phyloP scores from a whole-genome alignment of 345 rosid species.

The Populus ilicifolia region DNA sequence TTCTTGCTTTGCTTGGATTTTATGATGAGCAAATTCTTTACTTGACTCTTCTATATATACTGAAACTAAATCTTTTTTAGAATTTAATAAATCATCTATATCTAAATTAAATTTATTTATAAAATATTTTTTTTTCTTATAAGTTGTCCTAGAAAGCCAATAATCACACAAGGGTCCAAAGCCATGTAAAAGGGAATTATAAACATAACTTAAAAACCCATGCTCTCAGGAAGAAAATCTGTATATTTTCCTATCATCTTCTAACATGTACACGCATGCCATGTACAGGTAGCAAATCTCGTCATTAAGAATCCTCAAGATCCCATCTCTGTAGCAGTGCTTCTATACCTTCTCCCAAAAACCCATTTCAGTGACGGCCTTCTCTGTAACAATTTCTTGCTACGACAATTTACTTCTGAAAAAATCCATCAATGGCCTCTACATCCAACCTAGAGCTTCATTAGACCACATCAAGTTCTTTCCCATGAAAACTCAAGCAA shows the following conservation, averaged over 20 bases:
- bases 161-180: background rate
- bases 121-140: no score
- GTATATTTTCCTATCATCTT: background rate
- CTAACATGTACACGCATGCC: background rate
- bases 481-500: background rate
- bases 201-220: background rate
- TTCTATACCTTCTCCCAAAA: background rate
- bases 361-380: constrained; percentile 15
- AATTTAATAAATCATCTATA: no score
- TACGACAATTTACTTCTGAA: constrained; percentile 2
- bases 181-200: background rate
- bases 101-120: no score
- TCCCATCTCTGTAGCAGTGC: background rate
- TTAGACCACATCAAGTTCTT: background rate
- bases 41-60: no score
- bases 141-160: no score
- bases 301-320: no score
- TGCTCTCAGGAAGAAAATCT: background rate
- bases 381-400: constrained; percentile 13
- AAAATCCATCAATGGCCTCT: constrained; percentile 4
- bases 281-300: no score
- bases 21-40: no score
- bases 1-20: no score
- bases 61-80: no score
- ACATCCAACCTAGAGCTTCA: background rate